Evolutionary conservation across 2,329 filamentous ascomycete species (phyloP), one percentile per base, ranked within the genome.

Genomic region (Botrytis fragariae): DNA sequence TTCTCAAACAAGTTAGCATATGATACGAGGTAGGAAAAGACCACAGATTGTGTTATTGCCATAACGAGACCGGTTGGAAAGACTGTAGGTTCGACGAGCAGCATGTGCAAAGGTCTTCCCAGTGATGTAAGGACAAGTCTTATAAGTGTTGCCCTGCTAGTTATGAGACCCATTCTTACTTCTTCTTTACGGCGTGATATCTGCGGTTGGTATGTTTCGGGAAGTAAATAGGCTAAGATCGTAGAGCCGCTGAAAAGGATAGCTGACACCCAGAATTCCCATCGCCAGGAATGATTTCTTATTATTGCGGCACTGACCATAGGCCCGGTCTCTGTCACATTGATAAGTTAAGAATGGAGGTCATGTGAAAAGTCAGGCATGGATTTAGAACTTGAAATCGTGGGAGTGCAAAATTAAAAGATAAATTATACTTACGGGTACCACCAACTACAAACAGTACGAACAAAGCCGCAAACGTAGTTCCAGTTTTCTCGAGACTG

Each of bases 71-170:
- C 60, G 4, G 69, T 71, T 18, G 74, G 69, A 10, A 76, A 61
- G 9, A 74, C 57, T 18, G 74, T 72, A 32, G 74, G 73, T 32
- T 76, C 74, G 9, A 72, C 59, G 5, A 75, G 60, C 1, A 76
- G 62, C 72, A 76, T 76, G 32, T 76, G 71, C 16, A 74, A 51
- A 22, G 74, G 74, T n/a, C 73, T 42, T 44, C 74, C 72, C 6
- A 76, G 48, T 22, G 69, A 67, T 6, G 39, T 70, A n/a, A 69
- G 65, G 32, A 74, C 70, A 12, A 67, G 70, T 45, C 63, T 72
- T 3, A 39, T 9, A 25, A 60, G 63, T 60, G 62, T 72, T 25
- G 65, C 45, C 37, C 48, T 51, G 25, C 10, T 68, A 16, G 37
- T 37, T 6, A 14, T 25, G 4, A 48, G 37, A 4, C 35, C 71